phyloP scores from a whole-genome alignment of 352 stramenopile genomes.

The Peronospora destructor region DNA sequence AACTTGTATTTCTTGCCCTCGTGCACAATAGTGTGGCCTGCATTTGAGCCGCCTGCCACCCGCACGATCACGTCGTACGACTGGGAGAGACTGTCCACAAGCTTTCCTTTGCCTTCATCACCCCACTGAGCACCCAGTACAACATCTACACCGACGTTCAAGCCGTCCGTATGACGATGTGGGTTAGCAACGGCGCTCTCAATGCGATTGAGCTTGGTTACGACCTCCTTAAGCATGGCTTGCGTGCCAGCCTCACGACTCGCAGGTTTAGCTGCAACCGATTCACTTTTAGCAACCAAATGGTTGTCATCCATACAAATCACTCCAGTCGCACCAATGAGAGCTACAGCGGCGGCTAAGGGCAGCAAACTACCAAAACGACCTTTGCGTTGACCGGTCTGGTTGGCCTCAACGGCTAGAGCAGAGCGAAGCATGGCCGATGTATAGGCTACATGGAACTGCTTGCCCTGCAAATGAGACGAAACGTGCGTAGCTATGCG shows the following conservation, averaged over 20 bases:
- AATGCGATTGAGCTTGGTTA: conserved; percentile 83
- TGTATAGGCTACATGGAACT: conserved; percentile 27
- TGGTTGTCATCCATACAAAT: conserved; percentile 16
- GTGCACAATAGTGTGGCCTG: conserved; percentile 98
- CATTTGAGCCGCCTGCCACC: conserved; percentile 96
- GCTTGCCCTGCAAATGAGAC: conserved; percentile 22
- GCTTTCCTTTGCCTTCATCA: conserved; percentile 99
- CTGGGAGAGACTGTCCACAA: conserved; percentile 91
- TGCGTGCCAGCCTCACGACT: conserved; percentile 48
- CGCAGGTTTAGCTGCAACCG: conserved; percentile 28
- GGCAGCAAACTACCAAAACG: conserved; percentile 19
- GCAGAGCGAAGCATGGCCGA: conserved; percentile 37
- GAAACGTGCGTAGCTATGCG: conserved; percentile 39
- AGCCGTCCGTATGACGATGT: conserved; percentile 54
- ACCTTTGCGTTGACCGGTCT: conserved; percentile 19
- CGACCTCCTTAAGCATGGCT: conserved; percentile 73
- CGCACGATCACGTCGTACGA: conserved; percentile 95
- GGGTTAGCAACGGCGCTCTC: conserved; percentile 82
- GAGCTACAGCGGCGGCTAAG: conserved; percentile 17
- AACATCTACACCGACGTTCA: conserved; percentile 80
- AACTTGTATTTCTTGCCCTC: conserved; percentile 99
- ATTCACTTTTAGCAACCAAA: conserved; percentile 28
- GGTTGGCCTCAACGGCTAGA: conserved; percentile 38
- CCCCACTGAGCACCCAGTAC: conserved; percentile 98
- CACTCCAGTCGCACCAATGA: conserved; percentile 30